Conservation (phyloP, 768 basidiomycete genomes). For the Phlegmacium glaucopus region DNA sequence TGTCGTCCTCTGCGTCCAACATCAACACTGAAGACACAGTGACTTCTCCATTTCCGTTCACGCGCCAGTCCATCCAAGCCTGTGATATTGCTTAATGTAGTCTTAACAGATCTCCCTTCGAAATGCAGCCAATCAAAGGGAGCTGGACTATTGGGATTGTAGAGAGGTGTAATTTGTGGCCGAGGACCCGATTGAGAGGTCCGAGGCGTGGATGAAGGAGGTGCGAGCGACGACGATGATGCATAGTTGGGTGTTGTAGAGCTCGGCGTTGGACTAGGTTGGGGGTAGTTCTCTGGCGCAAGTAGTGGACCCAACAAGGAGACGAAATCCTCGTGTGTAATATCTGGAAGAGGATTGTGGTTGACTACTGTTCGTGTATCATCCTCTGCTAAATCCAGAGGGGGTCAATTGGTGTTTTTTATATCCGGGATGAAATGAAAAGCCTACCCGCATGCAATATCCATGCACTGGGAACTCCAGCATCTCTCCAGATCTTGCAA, state of each 20-base stretch:
- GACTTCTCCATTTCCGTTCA: constrained; percentile 80
- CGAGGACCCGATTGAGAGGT: constrained; percentile 30
- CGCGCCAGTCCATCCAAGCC: constrained; percentile 80
- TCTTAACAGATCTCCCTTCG: constrained; percentile 77
- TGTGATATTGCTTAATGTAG: constrained; percentile 72
- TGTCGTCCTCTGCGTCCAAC: constrained; percentile 71
- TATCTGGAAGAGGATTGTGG: constrained; percentile 84
- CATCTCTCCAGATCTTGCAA: constrained; percentile 69
- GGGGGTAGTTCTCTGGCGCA: constrained; percentile 72
- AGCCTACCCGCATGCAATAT: constrained; percentile 66
- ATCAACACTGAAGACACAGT: constrained; percentile 80
- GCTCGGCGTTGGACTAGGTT: constrained; percentile 27
- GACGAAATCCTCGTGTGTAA: constrained; percentile 86
- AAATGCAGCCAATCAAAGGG: constrained; percentile 89
- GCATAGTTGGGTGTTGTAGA: constrained; percentile 26
- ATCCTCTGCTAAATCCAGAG: constrained; percentile 41
- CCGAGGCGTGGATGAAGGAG: constrained; percentile 30
- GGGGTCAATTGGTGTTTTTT: not conserved
- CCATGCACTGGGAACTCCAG: constrained; percentile 80
- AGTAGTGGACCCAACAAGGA: constrained; percentile 76
- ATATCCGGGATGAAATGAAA: not conserved
- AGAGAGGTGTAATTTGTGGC: constrained; percentile 26
- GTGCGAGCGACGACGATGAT: constrained; percentile 32
- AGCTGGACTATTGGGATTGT: constrained; percentile 58
- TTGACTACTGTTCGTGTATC: constrained; percentile 71